Percentiles rank a stretch among this genome's conserved stretches.
Evolutionary conservation across 495 filamentous ascomycete genomes (phyloP).

Genomic region (Diplogelasinospora grovesii): DNA sequence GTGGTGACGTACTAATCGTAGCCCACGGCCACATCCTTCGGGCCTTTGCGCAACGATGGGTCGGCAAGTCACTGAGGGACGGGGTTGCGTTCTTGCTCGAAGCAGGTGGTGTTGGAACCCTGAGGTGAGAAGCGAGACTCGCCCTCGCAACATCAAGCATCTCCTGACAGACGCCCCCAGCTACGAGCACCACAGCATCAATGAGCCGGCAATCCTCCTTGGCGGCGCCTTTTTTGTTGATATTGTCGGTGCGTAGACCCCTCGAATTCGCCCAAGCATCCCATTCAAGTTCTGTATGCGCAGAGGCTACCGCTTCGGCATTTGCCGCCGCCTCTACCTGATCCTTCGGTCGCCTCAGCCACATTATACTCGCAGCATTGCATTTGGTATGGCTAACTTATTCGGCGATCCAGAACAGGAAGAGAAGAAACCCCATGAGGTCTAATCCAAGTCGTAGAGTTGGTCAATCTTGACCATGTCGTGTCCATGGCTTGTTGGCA

Average conservation of each 20-base stretch:
- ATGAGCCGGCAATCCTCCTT: slow-evolving; percentile 64
- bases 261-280: not conserved
- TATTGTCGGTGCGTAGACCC: slow-evolving; percentile 17
- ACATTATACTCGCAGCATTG: too few relatives aligned
- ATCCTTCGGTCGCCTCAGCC: too few relatives aligned
- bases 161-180: slow-evolving; percentile 27
- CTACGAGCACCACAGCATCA: slow-evolving; percentile 59
- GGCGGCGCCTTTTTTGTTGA: slow-evolving; percentile 61
- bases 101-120: slow-evolving; percentile 77
- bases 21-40: slow-evolving; percentile 85
- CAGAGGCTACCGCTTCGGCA: too few relatives aligned
- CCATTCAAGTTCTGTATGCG: too few relatives aligned
- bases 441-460: too few relatives aligned
- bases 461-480: too few relatives aligned
- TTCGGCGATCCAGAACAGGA: too few relatives aligned
- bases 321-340: too few relatives aligned
- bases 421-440: too few relatives aligned
- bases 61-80: slow-evolving; percentile 57
- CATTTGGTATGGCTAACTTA: too few relatives aligned
- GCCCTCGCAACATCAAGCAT: too few relatives aligned
- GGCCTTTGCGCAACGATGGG: slow-evolving; percentile 88
- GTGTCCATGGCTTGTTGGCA: too few relatives aligned
- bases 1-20: slow-evolving; percentile 53
- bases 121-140: slow-evolving; percentile 46
- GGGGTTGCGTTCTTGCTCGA: slow-evolving; percentile 65